Base-by-base conservation (phyloP, 306 rosid species). In the Vigna nakashimae region DNA sequence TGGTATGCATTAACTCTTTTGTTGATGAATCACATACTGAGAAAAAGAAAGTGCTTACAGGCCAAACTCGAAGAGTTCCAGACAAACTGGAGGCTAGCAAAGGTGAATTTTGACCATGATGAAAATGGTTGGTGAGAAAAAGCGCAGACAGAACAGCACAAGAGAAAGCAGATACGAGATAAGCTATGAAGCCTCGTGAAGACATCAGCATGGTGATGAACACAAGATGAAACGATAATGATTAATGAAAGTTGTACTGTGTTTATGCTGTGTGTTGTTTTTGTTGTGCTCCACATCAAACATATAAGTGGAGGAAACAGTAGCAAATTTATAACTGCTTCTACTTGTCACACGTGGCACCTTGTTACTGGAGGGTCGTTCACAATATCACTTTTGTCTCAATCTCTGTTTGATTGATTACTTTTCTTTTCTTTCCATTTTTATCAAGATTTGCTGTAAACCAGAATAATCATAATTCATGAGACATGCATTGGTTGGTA, bases 131-230 rank as follows among this genome's bases (percentile, higher is more conserved):
- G 71, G 77, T 70, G 81, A 94, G 42, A 50, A 88, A 85, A 0
- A 83, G n/a, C 0, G 74, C 81, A 28, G 93, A 88, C 10, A 94
- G 75, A 82, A 87, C 3, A 28, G 90, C 90, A 26, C 85, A n/a
- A 1, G 89, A 87, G 83, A 86, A 94, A 78, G 81, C 87, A 5
- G 97, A 83, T 0, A 92, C 56, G 11, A 94, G 91, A 76, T 90
- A 92, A 22, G 79, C 11, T 36, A 89, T 82, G 56, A 94, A 84
- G 15, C 65, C 82, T 75, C 36, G 77, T 2, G 97, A 87, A 48
- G 86, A 86, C 67, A 60, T 66, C 72, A 75, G 9, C 18, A 79
- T 50, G 55, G 46, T 13, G 24, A 51, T 14, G 49, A 26, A 40
- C 43, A 14, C 22, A 4, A 51, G 20, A 6, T 57, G 18, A 12